Conservation (phyloP, 768 basidiomycete species). For the Boletus sp. region DNA sequence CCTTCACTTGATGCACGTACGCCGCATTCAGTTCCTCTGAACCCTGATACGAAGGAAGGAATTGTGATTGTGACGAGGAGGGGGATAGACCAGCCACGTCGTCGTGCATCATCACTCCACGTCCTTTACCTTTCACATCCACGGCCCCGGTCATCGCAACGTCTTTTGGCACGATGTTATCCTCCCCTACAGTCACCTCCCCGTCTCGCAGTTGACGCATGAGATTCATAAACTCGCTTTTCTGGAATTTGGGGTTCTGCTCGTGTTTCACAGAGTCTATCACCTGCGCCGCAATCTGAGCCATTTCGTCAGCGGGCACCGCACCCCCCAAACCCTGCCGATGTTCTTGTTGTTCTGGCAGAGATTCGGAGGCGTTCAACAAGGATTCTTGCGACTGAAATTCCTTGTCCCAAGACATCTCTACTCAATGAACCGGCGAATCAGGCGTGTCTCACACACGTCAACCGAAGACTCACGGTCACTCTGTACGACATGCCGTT, state of each 20-base stretch:
- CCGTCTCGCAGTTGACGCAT: slow-evolving; percentile 85
- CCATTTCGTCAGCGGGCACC: slow-evolving; percentile 58
- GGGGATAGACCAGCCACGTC: slow-evolving; percentile 2
- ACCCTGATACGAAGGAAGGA: slow-evolving; percentile 17
- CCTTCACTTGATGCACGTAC: slow-evolving; percentile 25
- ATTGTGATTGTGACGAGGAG: slow-evolving; percentile 8
- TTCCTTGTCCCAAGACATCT: slow-evolving; percentile 56
- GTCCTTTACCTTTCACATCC: slow-evolving; percentile 69
- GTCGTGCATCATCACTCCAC: slow-evolving; percentile 30
- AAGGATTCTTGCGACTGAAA: slow-evolving; percentile 56
- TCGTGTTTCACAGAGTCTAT: slow-evolving; percentile 73
- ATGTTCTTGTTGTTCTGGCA: slow-evolving; percentile 7
- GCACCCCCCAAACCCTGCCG: slow-evolving; percentile 25
- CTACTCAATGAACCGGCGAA: slow-evolving; percentile 4
- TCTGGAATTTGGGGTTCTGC: slow-evolving; percentile 78
- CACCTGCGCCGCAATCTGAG: slow-evolving; percentile 74
- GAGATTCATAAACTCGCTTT: slow-evolving; percentile 79
- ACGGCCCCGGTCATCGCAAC: slow-evolving; percentile 9
- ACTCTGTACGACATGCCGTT: slow-evolving; percentile 27
- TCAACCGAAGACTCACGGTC: slow-evolving; percentile 40
- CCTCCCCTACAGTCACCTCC: slow-evolving; percentile 72
- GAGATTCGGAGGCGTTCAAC: slow-evolving; percentile 23
- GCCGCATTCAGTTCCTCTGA: slow-evolving; percentile 16
- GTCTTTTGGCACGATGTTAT: slow-evolving; percentile 65
- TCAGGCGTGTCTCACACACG: not conserved